A percentile compares a stretch with the other conserved stretches of the same genome.
Conservation (phyloP, 805 yeast species). For the Clavispora vitiphila region DNA sequence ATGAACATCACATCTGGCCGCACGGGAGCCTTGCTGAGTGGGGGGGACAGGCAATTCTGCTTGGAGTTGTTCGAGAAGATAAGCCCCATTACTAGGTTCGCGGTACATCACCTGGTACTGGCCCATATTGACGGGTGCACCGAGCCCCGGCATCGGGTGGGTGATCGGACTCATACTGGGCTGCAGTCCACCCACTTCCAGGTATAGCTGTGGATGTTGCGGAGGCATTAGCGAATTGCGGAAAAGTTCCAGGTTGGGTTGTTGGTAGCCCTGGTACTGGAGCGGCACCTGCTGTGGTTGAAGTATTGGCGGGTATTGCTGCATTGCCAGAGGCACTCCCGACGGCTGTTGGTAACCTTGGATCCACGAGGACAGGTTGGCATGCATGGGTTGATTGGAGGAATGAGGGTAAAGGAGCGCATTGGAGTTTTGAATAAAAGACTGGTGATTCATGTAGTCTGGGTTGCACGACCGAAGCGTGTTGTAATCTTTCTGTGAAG, state of each 20-base stretch:
- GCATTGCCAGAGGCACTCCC: neutral
- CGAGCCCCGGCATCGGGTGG: neutral
- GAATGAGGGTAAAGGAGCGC: neutral
- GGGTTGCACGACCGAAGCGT: neutral
- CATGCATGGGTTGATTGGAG: neutral
- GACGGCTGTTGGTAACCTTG: neutral
- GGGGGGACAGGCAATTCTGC: conserved; percentile 44
- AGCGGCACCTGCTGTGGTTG: neutral
- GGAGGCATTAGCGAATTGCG: neutral
- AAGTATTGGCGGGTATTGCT: neutral
- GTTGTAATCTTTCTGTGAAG: neutral
- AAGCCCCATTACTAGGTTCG: conserved; percentile 21
- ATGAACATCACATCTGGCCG: conserved; percentile 40
- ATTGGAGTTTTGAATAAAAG: neutral
- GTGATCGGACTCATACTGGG: neutral
- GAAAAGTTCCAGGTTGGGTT: neutral
- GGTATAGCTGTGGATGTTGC: neutral
- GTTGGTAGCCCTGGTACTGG: neutral
- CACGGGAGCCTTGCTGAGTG: conserved; percentile 37
- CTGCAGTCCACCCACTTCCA: neutral
- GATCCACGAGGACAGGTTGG: neutral
- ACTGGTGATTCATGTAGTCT: neutral
- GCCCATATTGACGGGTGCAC: neutral
- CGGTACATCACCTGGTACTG: neutral
- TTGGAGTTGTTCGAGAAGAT: conserved; percentile 24